phyloP scores from a whole-genome alignment of 805 yeast genomes.

The Metschnikowia henanensis region DNA sequence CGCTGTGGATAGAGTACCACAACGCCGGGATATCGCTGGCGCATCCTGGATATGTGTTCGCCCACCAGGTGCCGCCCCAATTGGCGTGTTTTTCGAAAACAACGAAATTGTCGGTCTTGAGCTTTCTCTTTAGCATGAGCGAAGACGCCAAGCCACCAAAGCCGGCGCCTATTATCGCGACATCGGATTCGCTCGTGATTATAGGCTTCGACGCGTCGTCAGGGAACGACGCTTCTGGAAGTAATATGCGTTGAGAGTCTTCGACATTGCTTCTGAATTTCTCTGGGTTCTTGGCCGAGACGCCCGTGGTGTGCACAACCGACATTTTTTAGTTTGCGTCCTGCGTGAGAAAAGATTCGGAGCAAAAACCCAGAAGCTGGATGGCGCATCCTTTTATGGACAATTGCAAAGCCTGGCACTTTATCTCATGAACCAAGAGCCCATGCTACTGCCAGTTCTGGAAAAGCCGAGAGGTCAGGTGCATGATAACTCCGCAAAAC shows the following conservation, averaged over 20 bases:
- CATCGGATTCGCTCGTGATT: constrained; percentile 25
- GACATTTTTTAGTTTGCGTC: constrained; percentile 21
- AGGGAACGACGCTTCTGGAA: constrained; percentile 21
- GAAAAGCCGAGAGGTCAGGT: too few relatives aligned
- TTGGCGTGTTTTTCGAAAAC: constrained; percentile 40
- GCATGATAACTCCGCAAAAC: constrained; percentile 5
- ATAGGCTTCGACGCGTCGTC: constrained; percentile 19
- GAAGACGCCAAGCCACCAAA: constrained; percentile 39
- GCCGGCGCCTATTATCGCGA: constrained; percentile 43
- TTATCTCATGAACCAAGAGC: too few relatives aligned
- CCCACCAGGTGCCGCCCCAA: constrained; percentile 47
- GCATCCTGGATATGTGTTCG: constrained; percentile 46
- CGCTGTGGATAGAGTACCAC: constrained; percentile 38
- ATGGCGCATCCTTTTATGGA: too few relatives aligned
- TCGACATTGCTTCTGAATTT: constrained; percentile 29
- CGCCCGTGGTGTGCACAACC: constrained; percentile 25
- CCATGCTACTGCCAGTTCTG: too few relatives aligned
- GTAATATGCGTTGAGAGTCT: constrained; percentile 29
- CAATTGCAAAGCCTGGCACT: too few relatives aligned
- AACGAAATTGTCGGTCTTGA: constrained; percentile 30
- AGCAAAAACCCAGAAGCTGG: too few relatives aligned
- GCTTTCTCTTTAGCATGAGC: constrained; percentile 25
- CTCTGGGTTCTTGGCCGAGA: constrained; percentile 33
- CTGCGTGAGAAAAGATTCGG: too few relatives aligned
- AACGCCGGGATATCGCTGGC: constrained; percentile 46